Base-by-base conservation (phyloP, 768 basidiomycete genomes). In the Trametes punicea region DNA sequence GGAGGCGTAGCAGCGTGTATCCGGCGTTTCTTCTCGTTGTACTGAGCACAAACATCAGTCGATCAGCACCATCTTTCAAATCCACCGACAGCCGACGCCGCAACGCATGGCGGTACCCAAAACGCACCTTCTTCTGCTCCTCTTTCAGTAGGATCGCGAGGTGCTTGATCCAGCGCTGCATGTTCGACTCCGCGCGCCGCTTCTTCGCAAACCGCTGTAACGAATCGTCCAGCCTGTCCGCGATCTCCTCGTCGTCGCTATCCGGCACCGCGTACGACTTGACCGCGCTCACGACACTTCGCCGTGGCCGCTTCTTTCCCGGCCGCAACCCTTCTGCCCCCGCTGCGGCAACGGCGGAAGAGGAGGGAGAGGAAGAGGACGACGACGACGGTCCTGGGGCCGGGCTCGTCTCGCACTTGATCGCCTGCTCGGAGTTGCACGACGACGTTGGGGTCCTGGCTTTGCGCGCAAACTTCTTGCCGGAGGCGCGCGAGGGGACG, bases 121-220 rank as follows among this genome's bases (percentile, higher is more conserved):
- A 5, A 60, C 70, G 47, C 52, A 88, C 88, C 80, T 88, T 90
- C 60, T 79, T 79, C 59, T 85, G 83, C 64, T 91, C 88, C 29
- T 79, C 77, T 65, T 82, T 85, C 20, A 81, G 70, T 39, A 91
- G 69, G 16, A 76, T 72, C 6, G 76, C 72, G 31, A 91, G 68
- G 61, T 88, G 81, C 64, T 81, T 81, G 64, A 90, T 81, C 88
- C 88, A 91, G 40, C 75, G 70, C 62, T 87, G 84, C 60, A 75
- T 71, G 50, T 77, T 73, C 9, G 75, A 75, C 62, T 81, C 79
- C 10, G 67, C 69, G 11, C 64, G 68, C 25, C 65, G 66, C 64
- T 73, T 74, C 63, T 72, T 65, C 41, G 59, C 73, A 31, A 65
- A 61, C 20, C 55, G 59, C 51, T 65, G 66, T 61, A 73, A 54